Base-by-base conservation (phyloP, 2,329 filamentous ascomycete genomes). In the Exophiala oligosperma region DNA sequence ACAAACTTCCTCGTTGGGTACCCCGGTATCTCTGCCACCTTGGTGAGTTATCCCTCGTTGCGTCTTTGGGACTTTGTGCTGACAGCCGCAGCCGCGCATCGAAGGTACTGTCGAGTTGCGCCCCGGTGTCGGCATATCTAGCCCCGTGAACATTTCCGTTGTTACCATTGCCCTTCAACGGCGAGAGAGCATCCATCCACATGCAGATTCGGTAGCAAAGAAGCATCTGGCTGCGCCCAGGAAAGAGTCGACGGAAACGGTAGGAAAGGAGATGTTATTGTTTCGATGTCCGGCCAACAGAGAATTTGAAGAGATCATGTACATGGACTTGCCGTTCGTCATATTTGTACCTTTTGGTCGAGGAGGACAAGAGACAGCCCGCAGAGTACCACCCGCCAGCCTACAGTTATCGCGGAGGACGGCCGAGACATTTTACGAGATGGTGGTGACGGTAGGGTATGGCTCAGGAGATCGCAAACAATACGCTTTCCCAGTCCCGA, bases 101-200 rank as follows among this genome's bases (percentile, higher is more conserved):
- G 93, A 97, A 81, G 94, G 94, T 69, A 96, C 94, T 73, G 94
- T 99, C 72, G 94, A 97, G 78, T 94, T 99, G 68, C 86, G 94
- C 60, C 94, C 94, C 43, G 87, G 86, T 54, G 82, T 88, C 62
- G 93, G 94, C 61, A 87, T 89, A 69, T 93, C 92, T 17, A 92
- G 92, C 68, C 92, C 94, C 43, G 92, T 97, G 68, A 85, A 89
- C 71, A 82, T 99, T 70, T 97, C 92, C 49, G 85, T 97, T 66
- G 93, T 97, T 66, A 92, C 92, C 68, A 95, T 99, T 79, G 92
- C 89, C 69, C 84, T 99, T 56, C 92, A 96, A 71, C 88, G 92
- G 69, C 87, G 91, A 78, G 94, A 99, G 79, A 94, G 91, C 56
- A 97, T 99, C 75, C 92, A 97, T 73, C 94, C 94, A 47, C 90